Evolutionary conservation across 192 early-diverging fungal species (phyloP), one percentile per base, ranked within the genome.

Genomic region (Backusella mclennaniae): DNA sequence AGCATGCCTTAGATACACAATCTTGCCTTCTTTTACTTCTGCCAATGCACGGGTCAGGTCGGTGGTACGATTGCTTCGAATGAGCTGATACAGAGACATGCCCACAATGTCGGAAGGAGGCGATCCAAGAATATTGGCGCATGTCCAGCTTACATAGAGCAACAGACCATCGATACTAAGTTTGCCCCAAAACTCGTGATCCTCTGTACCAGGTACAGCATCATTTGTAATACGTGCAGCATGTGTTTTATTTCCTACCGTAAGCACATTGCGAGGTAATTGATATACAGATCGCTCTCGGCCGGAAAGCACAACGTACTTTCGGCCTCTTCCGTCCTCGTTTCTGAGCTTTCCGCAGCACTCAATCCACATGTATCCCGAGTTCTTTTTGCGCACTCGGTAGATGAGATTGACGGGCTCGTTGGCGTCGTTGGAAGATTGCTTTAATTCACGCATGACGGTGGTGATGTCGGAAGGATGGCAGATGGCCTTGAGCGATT

Each of bases 401-500:
- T 89, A 91, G n/a, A 92, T 78, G 9, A 91, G 74, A 74, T 89
- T 87, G 35, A 93, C 82, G 9, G 79, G 49, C 3, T 83, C 84
- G 33, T 26, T 73, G 21, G 77, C 31, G 15, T 82, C 86, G 39
- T 80, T 79, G 4, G 80, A 80, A 1, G 84, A 75, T 29, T 83
- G 84, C 52, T 92, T 87, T 9, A 93, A 66, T 75, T 93, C 91
- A 12, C 91, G 82, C 86, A 93, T 88, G 21, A 91, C 91, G n/a
- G 87, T 79, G 2, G 90, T 84, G 42, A 90, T 79, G 74, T 93
- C 92, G 6, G 86, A 87, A 11, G 91, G 91, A 72, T 93, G 92
- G 21, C 90, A 83, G 73, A 91, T 87, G 23, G 87, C 83, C 53
- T 86, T 82, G 15, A 93, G 63, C 12, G 80, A 80, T 31, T 80